Conservation (phyloP, 805 yeast genomes). For the Barnettozyma sp. region DNA sequence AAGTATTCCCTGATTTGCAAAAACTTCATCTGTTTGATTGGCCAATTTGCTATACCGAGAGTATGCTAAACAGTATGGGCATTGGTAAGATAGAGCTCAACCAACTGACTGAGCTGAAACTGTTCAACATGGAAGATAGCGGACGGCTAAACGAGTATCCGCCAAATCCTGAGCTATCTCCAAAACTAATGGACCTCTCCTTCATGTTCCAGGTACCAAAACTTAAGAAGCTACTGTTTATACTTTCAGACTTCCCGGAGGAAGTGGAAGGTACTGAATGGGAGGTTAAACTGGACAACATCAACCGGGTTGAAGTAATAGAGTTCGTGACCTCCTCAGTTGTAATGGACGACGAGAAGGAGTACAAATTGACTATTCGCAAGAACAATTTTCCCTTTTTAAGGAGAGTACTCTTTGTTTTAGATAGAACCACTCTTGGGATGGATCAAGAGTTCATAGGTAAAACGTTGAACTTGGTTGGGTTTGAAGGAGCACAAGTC, state of each 20-base stretch:
- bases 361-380: not conserved
- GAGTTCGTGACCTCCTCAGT: not conserved
- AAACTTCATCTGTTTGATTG: constrained; percentile 4
- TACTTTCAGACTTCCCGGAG: constrained; percentile 1
- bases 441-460: not conserved
- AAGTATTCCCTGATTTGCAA: not conserved
- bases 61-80: not conserved
- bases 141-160: not conserved
- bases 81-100: not conserved
- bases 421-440: not conserved
- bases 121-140: constrained; percentile 3
- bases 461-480: not conserved
- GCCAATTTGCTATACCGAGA: not conserved
- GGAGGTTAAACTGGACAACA: not conserved
- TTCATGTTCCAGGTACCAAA: not conserved
- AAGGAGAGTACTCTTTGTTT: not conserved
- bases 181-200: not conserved
- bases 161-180: not conserved
- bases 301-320: not conserved
- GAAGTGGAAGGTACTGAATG: not conserved
- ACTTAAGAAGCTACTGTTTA: not conserved
- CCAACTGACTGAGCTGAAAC: not conserved
- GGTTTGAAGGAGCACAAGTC: not conserved
- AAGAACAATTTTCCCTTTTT: not conserved
- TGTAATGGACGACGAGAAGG: not conserved